Evolutionary conservation across 371 early-diverging fungal genomes (phyloP).

Genomic region (Haplosporangium sp.): DNA sequence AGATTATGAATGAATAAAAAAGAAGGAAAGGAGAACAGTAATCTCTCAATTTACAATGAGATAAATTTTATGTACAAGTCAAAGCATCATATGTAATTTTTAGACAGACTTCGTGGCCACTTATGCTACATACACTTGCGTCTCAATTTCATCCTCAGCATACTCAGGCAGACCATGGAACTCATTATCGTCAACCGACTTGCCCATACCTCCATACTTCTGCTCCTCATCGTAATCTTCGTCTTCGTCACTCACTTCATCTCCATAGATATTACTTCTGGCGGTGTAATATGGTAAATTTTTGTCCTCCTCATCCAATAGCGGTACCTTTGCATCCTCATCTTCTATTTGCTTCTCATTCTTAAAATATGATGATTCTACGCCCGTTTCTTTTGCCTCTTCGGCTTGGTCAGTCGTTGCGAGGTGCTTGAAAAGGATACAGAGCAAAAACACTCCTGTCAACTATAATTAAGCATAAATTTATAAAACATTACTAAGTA

Average conservation of each 20-base stretch:
- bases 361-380: slow-evolving; percentile 30
- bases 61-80: too few relatives aligned
- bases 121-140: slow-evolving; percentile 22
- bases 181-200: neutral
- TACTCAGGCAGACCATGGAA: slow-evolving; percentile 24
- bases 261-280: slow-evolving; percentile 2
- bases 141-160: slow-evolving; percentile 27
- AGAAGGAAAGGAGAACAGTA: neutral
- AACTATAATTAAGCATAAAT: slow-evolving; percentile 12
- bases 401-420: slow-evolving; percentile 13
- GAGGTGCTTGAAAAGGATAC: slow-evolving; percentile 39
- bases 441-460: slow-evolving; percentile 34
- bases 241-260: slow-evolving; percentile 9
- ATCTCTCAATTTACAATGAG: too few relatives aligned
- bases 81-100: neutral
- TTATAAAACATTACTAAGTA: neutral
- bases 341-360: slow-evolving; percentile 49
- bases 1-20: neutral
- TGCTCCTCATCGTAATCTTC: slow-evolving; percentile 11
- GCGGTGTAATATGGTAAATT: slow-evolving; percentile 23
- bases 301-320: slow-evolving; percentile 21
- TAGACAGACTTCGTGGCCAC: neutral
- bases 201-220: neutral
- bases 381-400: slow-evolving; percentile 18
- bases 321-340: slow-evolving; percentile 21